Evolutionary conservation across 306 rosid genomes (phyloP).

Genomic region (Carpinus viminea): DNA sequence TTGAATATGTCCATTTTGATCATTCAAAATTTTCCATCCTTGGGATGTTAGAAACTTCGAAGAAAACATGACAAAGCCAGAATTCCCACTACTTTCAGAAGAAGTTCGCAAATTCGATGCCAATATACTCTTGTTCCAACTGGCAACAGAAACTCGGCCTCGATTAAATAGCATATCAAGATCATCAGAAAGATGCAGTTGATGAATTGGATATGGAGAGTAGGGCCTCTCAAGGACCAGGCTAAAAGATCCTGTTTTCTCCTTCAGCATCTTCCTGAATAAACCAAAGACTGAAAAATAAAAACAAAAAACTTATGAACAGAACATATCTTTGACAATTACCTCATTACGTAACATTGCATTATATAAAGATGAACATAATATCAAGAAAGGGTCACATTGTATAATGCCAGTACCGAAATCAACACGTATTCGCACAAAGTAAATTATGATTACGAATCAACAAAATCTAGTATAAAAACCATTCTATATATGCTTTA

Average conservation of each 20-base stretch:
- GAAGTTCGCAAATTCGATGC: slow-evolving; percentile 65
- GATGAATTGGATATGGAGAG: slow-evolving; percentile 55
- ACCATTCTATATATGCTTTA: neutral
- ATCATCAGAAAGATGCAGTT: slow-evolving; percentile 51
- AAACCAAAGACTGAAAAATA: slow-evolving; percentile 67
- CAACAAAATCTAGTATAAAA: neutral
- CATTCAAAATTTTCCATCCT: slow-evolving; percentile 58
- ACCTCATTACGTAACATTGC: slow-evolving; percentile 18
- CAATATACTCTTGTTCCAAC: slow-evolving; percentile 71
- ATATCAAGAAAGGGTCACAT: neutral
- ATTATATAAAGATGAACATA: neutral
- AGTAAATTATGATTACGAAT: neutral
- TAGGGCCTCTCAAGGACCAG: slow-evolving; percentile 58
- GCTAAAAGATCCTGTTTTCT: slow-evolving; percentile 51
- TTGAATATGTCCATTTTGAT: slow-evolving; percentile 50
- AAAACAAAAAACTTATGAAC: slow-evolving; percentile 62
- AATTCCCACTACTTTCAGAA: slow-evolving; percentile 52
- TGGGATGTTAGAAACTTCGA: slow-evolving; percentile 63
- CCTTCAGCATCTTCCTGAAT: slow-evolving; percentile 69
- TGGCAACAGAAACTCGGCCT: slow-evolving; percentile 76
- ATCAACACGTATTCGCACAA: neutral
- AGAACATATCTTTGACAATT: slow-evolving; percentile 31
- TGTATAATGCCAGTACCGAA: neutral
- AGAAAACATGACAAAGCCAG: slow-evolving; percentile 73
- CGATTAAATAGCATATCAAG: slow-evolving; percentile 68